These are phyloP conservation scores for Ceratorhiza oryzae-sativae DNA, from an alignment of 1,284 basidiomycete genomes.

Conservation along the genomic window DNA sequence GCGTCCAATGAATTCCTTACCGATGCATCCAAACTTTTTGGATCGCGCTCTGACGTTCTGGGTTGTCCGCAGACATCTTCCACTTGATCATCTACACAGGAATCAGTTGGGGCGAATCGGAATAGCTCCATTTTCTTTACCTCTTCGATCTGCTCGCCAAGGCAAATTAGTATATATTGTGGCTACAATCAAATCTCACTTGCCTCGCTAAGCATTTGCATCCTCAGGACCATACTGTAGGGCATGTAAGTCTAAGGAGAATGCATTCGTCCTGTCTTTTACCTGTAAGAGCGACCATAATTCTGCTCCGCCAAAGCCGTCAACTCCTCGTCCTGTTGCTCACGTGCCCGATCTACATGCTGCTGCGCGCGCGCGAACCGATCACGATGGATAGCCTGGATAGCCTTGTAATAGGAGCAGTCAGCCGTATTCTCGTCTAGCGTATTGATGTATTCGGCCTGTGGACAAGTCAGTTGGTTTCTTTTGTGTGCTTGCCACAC, in stretches of 20 bases:
- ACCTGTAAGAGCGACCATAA: conserved; percentile 65
- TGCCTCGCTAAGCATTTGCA: conserved; percentile 59
- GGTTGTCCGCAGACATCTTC: conserved; percentile 22
- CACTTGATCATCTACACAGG: conserved; percentile 24
- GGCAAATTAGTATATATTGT: neutral
- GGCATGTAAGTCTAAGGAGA: conserved; percentile 11
- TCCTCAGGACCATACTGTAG: conserved; percentile 58
- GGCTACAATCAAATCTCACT: neutral
- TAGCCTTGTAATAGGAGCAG: conserved; percentile 65
- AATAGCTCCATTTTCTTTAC: neutral
- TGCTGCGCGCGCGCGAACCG: conserved; percentile 60
- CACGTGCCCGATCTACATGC: conserved; percentile 63
- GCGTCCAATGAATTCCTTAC: neutral
- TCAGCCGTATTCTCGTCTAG: conserved; percentile 66
- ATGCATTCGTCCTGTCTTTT: conserved; percentile 44
- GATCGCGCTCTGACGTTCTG: conserved; percentile 22
- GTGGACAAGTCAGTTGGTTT: neutral
- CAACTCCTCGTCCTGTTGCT: conserved; percentile 63
- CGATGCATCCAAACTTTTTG: conserved; percentile 36
- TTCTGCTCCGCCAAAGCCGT: conserved; percentile 65
- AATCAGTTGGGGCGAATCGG: neutral
- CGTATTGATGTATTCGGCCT: conserved; percentile 60
- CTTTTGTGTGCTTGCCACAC: neutral
- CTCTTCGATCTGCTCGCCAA: conserved; percentile 13
- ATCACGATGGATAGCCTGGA: conserved; percentile 63